These are phyloP conservation scores for Candida easanensis DNA, from an alignment of 805 yeast species.

Conservation along the genomic window DNA sequence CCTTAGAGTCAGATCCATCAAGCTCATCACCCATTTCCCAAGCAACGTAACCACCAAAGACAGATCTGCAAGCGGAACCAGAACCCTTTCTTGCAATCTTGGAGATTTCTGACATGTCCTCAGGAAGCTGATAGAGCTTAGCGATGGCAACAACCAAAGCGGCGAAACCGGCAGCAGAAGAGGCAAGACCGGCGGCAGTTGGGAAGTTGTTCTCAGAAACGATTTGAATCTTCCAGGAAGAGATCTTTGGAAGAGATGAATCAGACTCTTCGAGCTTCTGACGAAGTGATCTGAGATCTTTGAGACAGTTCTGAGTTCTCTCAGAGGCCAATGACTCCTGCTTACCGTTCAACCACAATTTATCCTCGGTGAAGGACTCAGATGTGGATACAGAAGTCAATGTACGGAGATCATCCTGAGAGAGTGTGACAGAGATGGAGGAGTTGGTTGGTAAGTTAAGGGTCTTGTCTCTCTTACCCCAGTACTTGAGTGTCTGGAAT, in stretches of 20 bases:
- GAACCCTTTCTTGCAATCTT: slow-evolving; percentile 97
- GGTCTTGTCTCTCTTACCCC: slow-evolving; percentile 94
- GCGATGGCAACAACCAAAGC: slow-evolving; percentile 92
- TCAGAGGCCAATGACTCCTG: slow-evolving; percentile 66
- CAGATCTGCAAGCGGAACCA: slow-evolving; percentile 96
- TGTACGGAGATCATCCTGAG: slow-evolving; percentile 89
- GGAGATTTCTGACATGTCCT: slow-evolving; percentile 78
- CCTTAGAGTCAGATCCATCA: slow-evolving; percentile 91
- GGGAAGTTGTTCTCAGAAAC: slow-evolving; percentile 97
- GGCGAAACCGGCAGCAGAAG: slow-evolving; percentile 98
- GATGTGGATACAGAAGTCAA: slow-evolving; percentile 83
- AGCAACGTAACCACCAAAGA: slow-evolving; percentile 97
- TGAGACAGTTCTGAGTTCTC: slow-evolving; percentile 68
- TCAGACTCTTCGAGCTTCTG: slow-evolving; percentile 53
- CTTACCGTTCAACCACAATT: slow-evolving; percentile 83
- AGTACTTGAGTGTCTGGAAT: slow-evolving; percentile 80
- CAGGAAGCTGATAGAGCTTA: slow-evolving; percentile 79
- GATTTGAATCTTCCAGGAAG: slow-evolving; percentile 67
- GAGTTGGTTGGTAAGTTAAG: slow-evolving; percentile 95
- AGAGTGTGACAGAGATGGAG: slow-evolving; percentile 89
- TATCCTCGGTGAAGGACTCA: slow-evolving; percentile 54
- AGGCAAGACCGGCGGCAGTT: slow-evolving; percentile 98
- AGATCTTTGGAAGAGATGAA: slow-evolving; percentile 53
- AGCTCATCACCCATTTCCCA: slow-evolving; percentile 90
- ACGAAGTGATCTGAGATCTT: slow-evolving; percentile 71